Percentiles rank a stretch among this genome's conserved stretches.
Conservation (phyloP, 306 rosid genomes). For the Clitoria ternatea region DNA sequence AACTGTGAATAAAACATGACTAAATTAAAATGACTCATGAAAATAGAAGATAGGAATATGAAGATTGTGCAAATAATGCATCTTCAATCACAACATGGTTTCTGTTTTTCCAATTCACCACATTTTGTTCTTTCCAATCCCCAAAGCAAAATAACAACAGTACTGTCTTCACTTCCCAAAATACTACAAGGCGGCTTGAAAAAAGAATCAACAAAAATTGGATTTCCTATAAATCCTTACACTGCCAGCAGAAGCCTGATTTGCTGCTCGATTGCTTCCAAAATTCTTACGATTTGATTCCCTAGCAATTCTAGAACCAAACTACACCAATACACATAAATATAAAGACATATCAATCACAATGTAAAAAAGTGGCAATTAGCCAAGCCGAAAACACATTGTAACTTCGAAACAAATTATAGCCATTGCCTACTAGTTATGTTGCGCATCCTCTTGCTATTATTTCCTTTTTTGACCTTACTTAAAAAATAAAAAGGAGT, state of each 20-base stretch:
- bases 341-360: conserved; percentile 22
- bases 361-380: not conserved
- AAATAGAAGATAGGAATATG: no score
- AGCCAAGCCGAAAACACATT: not conserved
- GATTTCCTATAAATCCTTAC: conserved; percentile 47
- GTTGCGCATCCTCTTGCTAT: not conserved
- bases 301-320: conserved; percentile 95
- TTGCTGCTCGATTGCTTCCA: conserved; percentile 95
- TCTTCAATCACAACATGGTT: no score
- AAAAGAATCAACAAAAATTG: conserved; percentile 23
- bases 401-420: not conserved
- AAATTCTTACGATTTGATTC: conserved; percentile 86
- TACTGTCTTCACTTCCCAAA: no score
- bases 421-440: not conserved
- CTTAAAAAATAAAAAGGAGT: no score
- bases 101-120: no score
- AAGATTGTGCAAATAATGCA: no score
- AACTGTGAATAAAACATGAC: no score
- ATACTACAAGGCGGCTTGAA: no score
- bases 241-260: conserved; percentile 95
- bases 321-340: conserved; percentile 44
- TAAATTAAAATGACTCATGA: no score
- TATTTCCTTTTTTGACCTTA: no score
- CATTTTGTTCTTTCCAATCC: no score
- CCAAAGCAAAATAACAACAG: no score